Base-by-base conservation (phyloP, 148 eudicot genomes). In the Vaccinium macrocarpon region DNA sequence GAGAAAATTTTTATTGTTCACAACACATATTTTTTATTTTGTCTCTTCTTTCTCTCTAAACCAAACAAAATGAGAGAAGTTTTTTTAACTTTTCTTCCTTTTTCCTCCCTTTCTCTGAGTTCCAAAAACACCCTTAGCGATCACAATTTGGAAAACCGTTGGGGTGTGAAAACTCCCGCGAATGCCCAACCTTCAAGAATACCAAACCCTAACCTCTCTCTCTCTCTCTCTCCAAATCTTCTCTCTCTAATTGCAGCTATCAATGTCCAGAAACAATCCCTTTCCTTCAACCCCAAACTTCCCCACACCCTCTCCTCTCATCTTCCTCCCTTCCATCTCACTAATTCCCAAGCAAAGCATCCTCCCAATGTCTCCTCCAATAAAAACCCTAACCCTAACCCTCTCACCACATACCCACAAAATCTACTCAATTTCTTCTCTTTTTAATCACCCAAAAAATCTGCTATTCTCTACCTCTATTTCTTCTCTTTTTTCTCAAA, bases 341-440 rank as follows among this genome's bases (percentile, higher is more conserved):
- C 84, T 82, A 29, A 64, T 68, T 62, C 84, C 80, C 86, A 90
- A 89, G 91, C 62, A 90, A 89, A 86, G 90, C 85, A 87, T 89
- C 84, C 64, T 81, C 59, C 74, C 6, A 51, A 68, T n/a, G 64
- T 71, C 70, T n/a, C 16, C 64, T 9, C 75, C 51, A 61, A 77
- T 87, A 82, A 75, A 87, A 84, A 23, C 84, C 88, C 82, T 12
- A 84, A 23, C 84, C 88, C 82, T 12, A 85, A 62, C 59, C 55
- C 76, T 70, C 76, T 50, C 7, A 1, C 50, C 10, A 15, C 79
- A 25, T 2, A 32, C 81, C 77, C 79, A 70, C 14, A 21, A 19
- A 83, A 59, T 4, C 83, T 7, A 46, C 46, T 64, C 70, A 64
- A 64, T 23, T 42, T 21, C 57, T 46, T 57, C 80, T 75, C 42